phyloP scores from a whole-genome alignment of 176 grass and related monocot species.

The Oryza glumipatula region DNA sequence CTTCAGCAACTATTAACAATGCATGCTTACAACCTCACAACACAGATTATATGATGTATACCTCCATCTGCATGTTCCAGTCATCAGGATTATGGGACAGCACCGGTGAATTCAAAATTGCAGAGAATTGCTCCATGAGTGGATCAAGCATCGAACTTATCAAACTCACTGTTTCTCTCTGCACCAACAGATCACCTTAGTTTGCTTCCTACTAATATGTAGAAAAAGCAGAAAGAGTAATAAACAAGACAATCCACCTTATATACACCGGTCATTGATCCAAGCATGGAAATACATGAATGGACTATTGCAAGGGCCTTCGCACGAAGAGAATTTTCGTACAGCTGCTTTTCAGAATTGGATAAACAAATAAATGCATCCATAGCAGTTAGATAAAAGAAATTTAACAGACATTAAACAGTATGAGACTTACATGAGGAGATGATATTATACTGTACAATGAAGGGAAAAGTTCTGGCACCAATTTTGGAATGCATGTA shows the following conservation, averaged over 20 bases:
- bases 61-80: constrained; percentile 98
- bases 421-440: constrained; percentile 61
- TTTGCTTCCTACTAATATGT: constrained; percentile 15
- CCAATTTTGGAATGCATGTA: constrained; percentile 76
- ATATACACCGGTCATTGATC: constrained; percentile 94
- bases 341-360: constrained; percentile 59
- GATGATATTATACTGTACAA: constrained; percentile 85
- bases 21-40: constrained; percentile 4
- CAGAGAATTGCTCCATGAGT: constrained; percentile 78
- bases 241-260: constrained; percentile 54
- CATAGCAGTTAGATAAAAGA: constrained; percentile 22
- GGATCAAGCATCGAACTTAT: constrained; percentile 77
- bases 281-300: constrained; percentile 94
- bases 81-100: constrained; percentile 88
- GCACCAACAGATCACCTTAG: constrained; percentile 38
- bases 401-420: not conserved
- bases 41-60: constrained; percentile 37
- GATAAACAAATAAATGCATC: constrained; percentile 36
- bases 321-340: constrained; percentile 79
- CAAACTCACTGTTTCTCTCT: constrained; percentile 82
- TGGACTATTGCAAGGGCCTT: constrained; percentile 92
- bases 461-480: constrained; percentile 84
- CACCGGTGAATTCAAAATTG: constrained; percentile 74
- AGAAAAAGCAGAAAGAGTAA: constrained; percentile 3
- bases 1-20: constrained; percentile 36